Evolutionary conservation across 768 basidiomycete species (phyloP).

Genomic region (Cyathus striatus): DNA sequence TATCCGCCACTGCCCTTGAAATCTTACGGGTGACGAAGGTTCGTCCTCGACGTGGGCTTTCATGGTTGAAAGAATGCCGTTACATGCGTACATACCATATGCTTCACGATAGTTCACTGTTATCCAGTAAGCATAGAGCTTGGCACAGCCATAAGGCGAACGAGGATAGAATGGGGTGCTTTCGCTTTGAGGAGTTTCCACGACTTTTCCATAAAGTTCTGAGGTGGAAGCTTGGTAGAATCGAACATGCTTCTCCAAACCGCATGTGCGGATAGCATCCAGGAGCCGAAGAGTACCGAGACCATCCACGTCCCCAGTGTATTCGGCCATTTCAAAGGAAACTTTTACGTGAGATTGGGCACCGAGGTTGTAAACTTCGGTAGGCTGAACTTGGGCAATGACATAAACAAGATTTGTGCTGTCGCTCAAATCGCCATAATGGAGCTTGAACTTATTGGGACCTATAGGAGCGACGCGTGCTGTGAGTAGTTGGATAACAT

Average conservation of each 20-base stretch:
- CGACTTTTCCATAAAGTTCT: slow-evolving; percentile 95
- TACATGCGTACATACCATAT: slow-evolving; percentile 95
- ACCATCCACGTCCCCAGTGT: slow-evolving; percentile 96
- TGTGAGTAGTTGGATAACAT: slow-evolving; percentile 3
- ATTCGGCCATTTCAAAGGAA: slow-evolving; percentile 99
- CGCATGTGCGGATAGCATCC: slow-evolving; percentile 94
- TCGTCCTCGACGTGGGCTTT: slow-evolving; percentile 89
- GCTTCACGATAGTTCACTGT: slow-evolving; percentile 91
- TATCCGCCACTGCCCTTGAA: slow-evolving; percentile 88
- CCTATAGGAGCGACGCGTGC: slow-evolving; percentile 27
- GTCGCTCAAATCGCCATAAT: slow-evolving; percentile 92
- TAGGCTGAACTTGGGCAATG: slow-evolving; percentile 90
- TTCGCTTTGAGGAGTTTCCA: too few species aligned
- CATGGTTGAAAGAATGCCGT: slow-evolving; percentile 99
- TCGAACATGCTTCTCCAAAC: slow-evolving; percentile 85
- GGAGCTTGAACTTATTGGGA: slow-evolving; percentile 74
- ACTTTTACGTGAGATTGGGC: slow-evolving; percentile 99
- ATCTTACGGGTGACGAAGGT: slow-evolving; percentile 98
- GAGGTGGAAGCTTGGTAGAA: slow-evolving; percentile 99
- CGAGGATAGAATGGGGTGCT: slow-evolving; percentile 99
- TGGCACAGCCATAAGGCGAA: slow-evolving; percentile 93
- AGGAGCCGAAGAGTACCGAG: slow-evolving; percentile 93
- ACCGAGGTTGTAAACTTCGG: slow-evolving; percentile 97
- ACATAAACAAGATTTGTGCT: slow-evolving; percentile 97
- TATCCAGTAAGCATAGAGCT: slow-evolving; percentile 91